phyloP scores from a whole-genome alignment of 2,329 filamentous ascomycete genomes.

The Cladophialophora exuberans region DNA sequence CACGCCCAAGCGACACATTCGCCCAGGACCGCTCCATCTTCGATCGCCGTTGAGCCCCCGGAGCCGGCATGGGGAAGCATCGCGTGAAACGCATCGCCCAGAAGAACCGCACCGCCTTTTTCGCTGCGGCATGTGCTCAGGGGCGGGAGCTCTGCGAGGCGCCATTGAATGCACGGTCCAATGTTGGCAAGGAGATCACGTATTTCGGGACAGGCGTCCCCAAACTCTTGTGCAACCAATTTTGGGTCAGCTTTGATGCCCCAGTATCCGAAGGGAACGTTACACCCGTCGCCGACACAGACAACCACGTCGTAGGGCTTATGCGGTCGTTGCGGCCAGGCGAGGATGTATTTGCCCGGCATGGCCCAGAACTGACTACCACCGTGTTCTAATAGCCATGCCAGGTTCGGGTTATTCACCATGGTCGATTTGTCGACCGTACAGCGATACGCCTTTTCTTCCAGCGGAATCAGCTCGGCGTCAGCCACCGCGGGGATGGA shows the following conservation, averaged over 20 bases:
- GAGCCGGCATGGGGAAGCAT: slow-evolving; percentile 12
- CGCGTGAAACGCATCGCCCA: slow-evolving; percentile 11
- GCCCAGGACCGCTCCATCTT: slow-evolving; percentile 10
- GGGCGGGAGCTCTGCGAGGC: slow-evolving; percentile 10
- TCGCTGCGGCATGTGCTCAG: slow-evolving; percentile 11
- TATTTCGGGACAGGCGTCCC: slow-evolving; percentile 4
- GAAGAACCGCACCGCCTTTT: slow-evolving; percentile 3
- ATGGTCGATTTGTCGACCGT: slow-evolving; percentile 9
- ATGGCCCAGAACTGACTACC: slow-evolving; percentile 5
- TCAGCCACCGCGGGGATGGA: slow-evolving; percentile 6
- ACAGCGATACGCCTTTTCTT: slow-evolving; percentile 11
- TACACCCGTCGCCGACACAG: slow-evolving; percentile 6
- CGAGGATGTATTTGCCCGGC: slow-evolving; percentile 3
- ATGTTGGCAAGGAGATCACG: slow-evolving; percentile 7
- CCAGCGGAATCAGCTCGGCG: background rate
- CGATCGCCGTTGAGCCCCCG: slow-evolving; percentile 9
- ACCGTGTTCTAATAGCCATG: slow-evolving; percentile 4
- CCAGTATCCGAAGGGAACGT: slow-evolving; percentile 9
- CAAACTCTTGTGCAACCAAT: slow-evolving; percentile 6
- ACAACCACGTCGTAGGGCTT: slow-evolving; percentile 8
- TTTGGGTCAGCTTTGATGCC: slow-evolving; percentile 10
- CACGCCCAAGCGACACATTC: slow-evolving; percentile 11
- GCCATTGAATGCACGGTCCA: slow-evolving; percentile 6
- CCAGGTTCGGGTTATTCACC: slow-evolving; percentile 2
- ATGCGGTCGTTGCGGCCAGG: slow-evolving; percentile 8